These are phyloP conservation scores for Umbilicus rupestris DNA, from an alignment of 164 flowering plant species.

Conservation along the genomic window DNA sequence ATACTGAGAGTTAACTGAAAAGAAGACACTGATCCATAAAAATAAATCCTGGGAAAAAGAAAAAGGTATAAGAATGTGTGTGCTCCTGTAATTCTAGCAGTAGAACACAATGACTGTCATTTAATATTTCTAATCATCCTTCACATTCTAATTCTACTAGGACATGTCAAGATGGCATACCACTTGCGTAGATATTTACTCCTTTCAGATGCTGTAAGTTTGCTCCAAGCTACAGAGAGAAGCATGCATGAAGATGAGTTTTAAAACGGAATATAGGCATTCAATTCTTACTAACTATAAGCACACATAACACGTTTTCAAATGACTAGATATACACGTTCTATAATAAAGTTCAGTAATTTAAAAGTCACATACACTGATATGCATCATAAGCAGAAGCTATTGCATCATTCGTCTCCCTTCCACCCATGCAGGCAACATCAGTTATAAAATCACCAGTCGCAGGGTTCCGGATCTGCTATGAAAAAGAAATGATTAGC, in stretches of 20 bases:
- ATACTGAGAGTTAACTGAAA: no score
- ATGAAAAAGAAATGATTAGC: conserved; percentile 10
- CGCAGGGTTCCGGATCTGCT: conserved; percentile 81
- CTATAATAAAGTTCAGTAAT: background rate
- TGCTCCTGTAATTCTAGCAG: background rate
- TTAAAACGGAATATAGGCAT: background rate
- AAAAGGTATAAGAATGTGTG: no score
- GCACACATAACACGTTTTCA: background rate
- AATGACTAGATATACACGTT: background rate
- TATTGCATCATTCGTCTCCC: conserved; percentile 88
- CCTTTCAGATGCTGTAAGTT: conserved; percentile 77
- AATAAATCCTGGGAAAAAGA: no score
- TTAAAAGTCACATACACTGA: conserved; percentile 32
- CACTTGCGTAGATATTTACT: conserved; percentile 79
- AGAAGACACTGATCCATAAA: no score
- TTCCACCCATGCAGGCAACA: conserved; percentile 79
- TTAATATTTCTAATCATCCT: background rate
- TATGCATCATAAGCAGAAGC: conserved; percentile 73
- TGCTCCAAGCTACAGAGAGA: conserved; percentile 79
- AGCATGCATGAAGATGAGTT: background rate
- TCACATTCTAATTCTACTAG: background rate
- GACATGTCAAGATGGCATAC: conserved; percentile 24
- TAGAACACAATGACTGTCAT: background rate
- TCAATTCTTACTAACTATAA: background rate
- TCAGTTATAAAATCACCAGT: conserved; percentile 71